Evolutionary conservation across 306 rosid genomes (phyloP), one percentile per base, ranked within the genome.

Genomic region (Lagenaria siceraria): DNA sequence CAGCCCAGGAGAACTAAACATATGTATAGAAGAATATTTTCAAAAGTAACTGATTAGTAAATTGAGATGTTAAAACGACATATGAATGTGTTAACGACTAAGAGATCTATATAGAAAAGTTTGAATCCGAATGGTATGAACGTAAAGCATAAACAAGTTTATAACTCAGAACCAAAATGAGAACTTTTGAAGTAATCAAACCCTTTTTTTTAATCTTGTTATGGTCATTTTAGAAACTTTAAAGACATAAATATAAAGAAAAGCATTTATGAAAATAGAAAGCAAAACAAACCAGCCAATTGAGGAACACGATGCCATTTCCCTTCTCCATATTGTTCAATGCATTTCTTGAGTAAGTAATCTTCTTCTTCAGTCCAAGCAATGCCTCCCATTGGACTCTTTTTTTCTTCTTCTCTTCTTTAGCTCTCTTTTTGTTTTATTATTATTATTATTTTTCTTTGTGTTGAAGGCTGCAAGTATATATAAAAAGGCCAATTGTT

Each of bases 281-380:
- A 48, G 14, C 21, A 18, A 65, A 7, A 48, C 76, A 64, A 80
- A 89, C 91, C 93, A 53, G 93, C 91, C 78, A 89, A 80, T 29
- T 82, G 85, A 81, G 93, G 93, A 79, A 89, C 82, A 2, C 91
- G 79, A 78, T 89, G 93, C 93, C 93, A 89, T 59, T 89, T 89
- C 51, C 91, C 93, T 85, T 89, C 89, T 21, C 93, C 93, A 78
- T 85, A 78, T 78, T 87, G 87, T 59, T 87, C 86, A 66, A 87
- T 81, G 82, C 93, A 89, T 66, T 85, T 87, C 88, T 83, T 89
- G 59, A 89, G 93, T 79, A 84, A 73, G 54, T 81, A 79, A 78
- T 89, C 89, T 77, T 89, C 93, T 79, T 89, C 91, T 46, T 76
- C 85, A 36, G 91, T 89, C 91, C 93, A 89, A 22, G 93, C 91